Base-by-base conservation (phyloP, 2,329 filamentous ascomycete genomes). In the Aschersonia sp. region DNA sequence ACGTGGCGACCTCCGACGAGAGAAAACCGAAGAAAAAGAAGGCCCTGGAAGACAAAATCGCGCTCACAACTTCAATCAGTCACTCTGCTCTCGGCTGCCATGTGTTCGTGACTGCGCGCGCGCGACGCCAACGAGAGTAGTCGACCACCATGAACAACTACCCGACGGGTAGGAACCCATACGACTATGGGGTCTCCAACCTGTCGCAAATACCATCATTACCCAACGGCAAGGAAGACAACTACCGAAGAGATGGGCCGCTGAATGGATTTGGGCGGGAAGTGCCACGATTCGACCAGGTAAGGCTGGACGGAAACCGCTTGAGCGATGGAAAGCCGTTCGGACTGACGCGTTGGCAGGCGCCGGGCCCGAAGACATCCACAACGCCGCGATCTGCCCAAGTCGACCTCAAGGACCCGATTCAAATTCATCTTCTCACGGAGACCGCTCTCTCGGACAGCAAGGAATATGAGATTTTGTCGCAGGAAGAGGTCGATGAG, bases 391-490 rank as follows among this genome's bases (percentile, higher is more conserved):
- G 50, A 56, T 78, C 77, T 28, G 66, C 65, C 4, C 68, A 75
- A 9, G 72, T 82, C 54, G 77, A 84, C 56, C 69, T 82, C 47
- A 77, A 78, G 53, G 85, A 86, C 62, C 77, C 73, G 51, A 85
- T 98, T 43, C 84, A 89, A 56, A 82, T 95, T 62, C 94, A 97
- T 63, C 71, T 98, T 44, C 76, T 98, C 50, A 89, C 92, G 52
- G 91, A 97, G 69, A 97, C 88, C 28, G 92, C 92, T 28, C 78
- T 98, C 51, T 78, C 82, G 51, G 92, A 98, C 66, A 94, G 89
- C 68, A 84, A 82, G 59, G 71, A 81, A 56, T 98, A 82, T 62
- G 82, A 91, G 59, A 82, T 98, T 30, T 64, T 98, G 51, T 87
- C 89, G 0, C 85, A 91, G 55, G 89, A 95, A 61, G 89, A 97